These are phyloP conservation scores for Antrodiella citrinella DNA, from an alignment of 768 basidiomycete genomes.

Conservation along the genomic window DNA sequence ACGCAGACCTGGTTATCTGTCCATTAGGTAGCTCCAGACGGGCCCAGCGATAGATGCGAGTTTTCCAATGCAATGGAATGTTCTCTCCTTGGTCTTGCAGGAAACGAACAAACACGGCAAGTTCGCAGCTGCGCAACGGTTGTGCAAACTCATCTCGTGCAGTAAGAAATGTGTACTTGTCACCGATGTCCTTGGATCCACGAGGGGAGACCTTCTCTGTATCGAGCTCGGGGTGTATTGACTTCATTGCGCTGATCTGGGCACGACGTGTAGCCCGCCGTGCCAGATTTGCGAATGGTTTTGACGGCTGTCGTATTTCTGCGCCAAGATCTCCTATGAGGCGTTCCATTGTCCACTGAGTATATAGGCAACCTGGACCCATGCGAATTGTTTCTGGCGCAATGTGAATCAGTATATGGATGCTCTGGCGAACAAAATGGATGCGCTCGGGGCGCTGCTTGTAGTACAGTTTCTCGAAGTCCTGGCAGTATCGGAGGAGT, in stretches of 20 bases:
- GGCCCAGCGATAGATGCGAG: slow-evolving; percentile 22
- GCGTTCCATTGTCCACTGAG: slow-evolving; percentile 20
- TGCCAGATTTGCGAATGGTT: slow-evolving; percentile 19
- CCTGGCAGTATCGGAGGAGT: slow-evolving; percentile 20
- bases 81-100: background rate
- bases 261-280: slow-evolving; percentile 14
- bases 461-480: slow-evolving; percentile 30
- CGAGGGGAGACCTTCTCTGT: slow-evolving; percentile 1
- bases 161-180: slow-evolving; percentile 18
- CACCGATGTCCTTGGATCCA: slow-evolving; percentile 12
- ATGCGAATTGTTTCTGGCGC: slow-evolving; percentile 15
- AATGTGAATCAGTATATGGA: slow-evolving; percentile 27
- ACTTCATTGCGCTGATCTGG: slow-evolving; percentile 19
- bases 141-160: background rate
- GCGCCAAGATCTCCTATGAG: slow-evolving; percentile 18
- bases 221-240: slow-evolving; percentile 15
- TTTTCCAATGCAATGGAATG: background rate
- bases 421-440: slow-evolving; percentile 26
- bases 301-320: slow-evolving; percentile 20
- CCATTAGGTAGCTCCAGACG: slow-evolving; percentile 29
- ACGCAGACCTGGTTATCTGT: slow-evolving; percentile 26
- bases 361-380: slow-evolving; percentile 8
- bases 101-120: background rate
- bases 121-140: background rate
- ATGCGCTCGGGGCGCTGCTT: slow-evolving; percentile 18